These are phyloP conservation scores for Lyophyllum decastes DNA, from an alignment of 768 basidiomycete genomes.

Conservation along the genomic window DNA sequence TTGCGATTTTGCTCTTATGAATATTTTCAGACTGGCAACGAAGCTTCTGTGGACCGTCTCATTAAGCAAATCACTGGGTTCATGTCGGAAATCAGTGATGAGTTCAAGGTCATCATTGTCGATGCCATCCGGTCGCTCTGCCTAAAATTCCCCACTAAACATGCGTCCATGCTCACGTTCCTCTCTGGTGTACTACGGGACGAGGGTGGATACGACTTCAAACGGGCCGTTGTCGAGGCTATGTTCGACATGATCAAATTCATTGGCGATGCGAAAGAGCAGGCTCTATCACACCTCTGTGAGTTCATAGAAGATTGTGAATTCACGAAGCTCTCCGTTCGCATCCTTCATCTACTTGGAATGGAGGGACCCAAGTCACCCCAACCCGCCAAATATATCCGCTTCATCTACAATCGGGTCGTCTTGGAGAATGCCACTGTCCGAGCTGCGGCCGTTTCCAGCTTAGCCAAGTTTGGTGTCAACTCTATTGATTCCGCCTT, in stretches of 20 bases:
- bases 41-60: constrained; percentile 96
- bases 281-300: constrained; percentile 96
- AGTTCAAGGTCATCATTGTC: constrained; percentile 99
- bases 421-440: constrained; percentile 98
- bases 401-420: constrained; percentile 99
- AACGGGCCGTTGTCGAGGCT: constrained; percentile 97
- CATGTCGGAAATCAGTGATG: constrained; percentile 99
- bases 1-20: background rate
- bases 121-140: constrained; percentile 97
- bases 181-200: constrained; percentile 95
- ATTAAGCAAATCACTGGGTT: constrained; percentile 99
- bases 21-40: constrained; percentile 84
- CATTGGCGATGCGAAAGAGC: constrained; percentile 94
- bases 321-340: constrained; percentile 97
- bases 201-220: constrained; percentile 99
- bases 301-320: constrained; percentile 99
- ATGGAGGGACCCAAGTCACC: constrained; percentile 94
- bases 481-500: constrained; percentile 78
- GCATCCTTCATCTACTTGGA: constrained; percentile 92
- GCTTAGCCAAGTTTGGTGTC: constrained; percentile 95
- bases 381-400: constrained; percentile 98
- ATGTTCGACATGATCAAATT: constrained; percentile 99
- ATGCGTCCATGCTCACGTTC: constrained; percentile 96
- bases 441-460: constrained; percentile 92
- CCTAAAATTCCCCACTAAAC: constrained; percentile 98